Evolutionary conservation across 1,284 basidiomycete species (phyloP), one percentile per base, ranked within the genome.

Genomic region (Cutaneotrichosporon dermatis): DNA sequence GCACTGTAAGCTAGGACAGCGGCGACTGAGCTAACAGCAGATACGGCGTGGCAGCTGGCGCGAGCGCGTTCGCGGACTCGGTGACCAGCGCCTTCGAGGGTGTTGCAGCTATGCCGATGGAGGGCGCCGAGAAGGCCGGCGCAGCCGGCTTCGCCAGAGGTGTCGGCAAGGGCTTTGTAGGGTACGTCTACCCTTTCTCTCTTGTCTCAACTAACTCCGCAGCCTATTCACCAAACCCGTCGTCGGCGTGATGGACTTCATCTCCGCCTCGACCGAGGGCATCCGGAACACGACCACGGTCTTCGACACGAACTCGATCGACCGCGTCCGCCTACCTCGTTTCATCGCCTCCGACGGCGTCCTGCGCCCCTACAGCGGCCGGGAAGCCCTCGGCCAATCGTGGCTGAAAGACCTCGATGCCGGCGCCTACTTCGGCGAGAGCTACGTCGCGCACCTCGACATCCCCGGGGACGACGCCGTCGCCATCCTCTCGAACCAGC

Each of bases 261-360:
- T 94, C 4, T 89, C 93, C 36, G 98, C 95, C 70, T 87, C 98
- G 34, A 88, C 90, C n/a, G 95, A 97, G 83, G 94, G 93, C 83
- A 92, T 98, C 64, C 86, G 96, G 43, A 99, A 99, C 73, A 99
- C 96, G 0, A 99, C 96, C 0, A 98, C 92, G 3, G 95, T 98
- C 1, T 99, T 99, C 67, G 96, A 99, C 73, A 90, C 87, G 66
- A 89, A 90, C 50, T 88, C 89, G 54, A 85, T 94, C 58, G 95
- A 98, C 70, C 87, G 94, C 15, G 85, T 90, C 33, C 84, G 96
- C 68, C 78, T 92, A 83, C 95, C 96, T 35, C 85, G 96, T 54
- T 89, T 89, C 68, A 85, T 93, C 48, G 87, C 93, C 11, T 80
- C 85, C 5, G 94, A 97, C 74, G 89, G 88, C 13, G 89, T 97